Percentiles rank a stretch among this genome's conserved stretches.
phyloP scores from a whole-genome alignment of 108 stramenopile species.

The Ochromonas danica region DNA sequence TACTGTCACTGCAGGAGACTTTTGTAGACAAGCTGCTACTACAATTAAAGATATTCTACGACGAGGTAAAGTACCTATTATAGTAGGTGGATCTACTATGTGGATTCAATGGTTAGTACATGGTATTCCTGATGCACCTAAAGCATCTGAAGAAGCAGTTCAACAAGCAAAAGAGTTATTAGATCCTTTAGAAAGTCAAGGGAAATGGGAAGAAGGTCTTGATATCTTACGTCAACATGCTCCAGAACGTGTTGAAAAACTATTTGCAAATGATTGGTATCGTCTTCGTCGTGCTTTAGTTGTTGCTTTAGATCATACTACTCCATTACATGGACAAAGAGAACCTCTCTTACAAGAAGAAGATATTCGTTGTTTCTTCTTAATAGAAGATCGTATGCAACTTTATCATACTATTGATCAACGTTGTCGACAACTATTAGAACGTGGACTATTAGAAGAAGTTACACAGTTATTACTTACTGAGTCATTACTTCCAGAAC shows the following conservation, averaged over 20 bases:
- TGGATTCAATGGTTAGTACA: constrained; percentile 92
- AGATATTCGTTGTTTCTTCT: constrained; percentile 92
- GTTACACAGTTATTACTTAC: constrained; percentile 63
- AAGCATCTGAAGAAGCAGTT: constrained; percentile 64
- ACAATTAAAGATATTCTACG: constrained; percentile 49
- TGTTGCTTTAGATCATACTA: constrained; percentile 60
- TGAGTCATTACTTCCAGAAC: constrained; percentile 70
- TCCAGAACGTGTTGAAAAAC: constrained; percentile 54
- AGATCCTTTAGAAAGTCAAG: constrained; percentile 53
- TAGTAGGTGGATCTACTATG: constrained; percentile 94
- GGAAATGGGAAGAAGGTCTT: constrained; percentile 67
- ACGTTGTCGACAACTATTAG: constrained; percentile 85
- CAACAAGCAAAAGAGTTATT: constrained; percentile 50
- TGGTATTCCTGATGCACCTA: constrained; percentile 84
- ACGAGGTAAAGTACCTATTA: constrained; percentile 58
- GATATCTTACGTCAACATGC: constrained; percentile 35
- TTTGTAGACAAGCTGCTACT: constrained; percentile 41
- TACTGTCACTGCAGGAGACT: constrained; percentile 81
- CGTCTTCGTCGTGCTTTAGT: constrained; percentile 78
- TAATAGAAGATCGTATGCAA: constrained; percentile 82
- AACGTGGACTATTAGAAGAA: constrained; percentile 74
- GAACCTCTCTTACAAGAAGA: constrained; percentile 56
- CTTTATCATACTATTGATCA: constrained; percentile 77
- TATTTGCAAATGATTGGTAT: constrained; percentile 84
- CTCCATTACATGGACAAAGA: not conserved